These are phyloP conservation scores for Termitomyces sp. DNA, from an alignment of 768 basidiomycete genomes.

Conservation along the genomic window DNA sequence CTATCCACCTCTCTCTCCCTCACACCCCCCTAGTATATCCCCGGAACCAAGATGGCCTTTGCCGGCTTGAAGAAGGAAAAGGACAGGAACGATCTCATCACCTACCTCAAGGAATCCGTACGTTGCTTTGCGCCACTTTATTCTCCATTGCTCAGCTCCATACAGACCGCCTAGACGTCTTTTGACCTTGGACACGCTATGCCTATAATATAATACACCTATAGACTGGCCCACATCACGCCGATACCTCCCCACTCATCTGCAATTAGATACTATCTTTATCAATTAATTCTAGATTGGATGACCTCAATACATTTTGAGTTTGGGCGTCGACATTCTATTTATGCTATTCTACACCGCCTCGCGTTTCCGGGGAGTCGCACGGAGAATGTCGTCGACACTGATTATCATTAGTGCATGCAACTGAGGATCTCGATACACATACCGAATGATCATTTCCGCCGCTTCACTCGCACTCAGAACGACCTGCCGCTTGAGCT, in stretches of 20 bases:
- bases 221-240: slow-evolving; percentile 7
- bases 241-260: slow-evolving; percentile 7
- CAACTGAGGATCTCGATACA: slow-evolving; percentile 1
- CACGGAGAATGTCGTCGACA: slow-evolving; percentile 88
- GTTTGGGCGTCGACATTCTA: neutral
- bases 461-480: slow-evolving; percentile 92
- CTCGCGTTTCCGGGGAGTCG: slow-evolving; percentile 82
- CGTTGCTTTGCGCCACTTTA: slow-evolving; percentile 18
- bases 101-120: slow-evolving; percentile 73
- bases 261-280: slow-evolving; percentile 10
- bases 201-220: slow-evolving; percentile 3
- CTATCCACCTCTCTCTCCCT: neutral
- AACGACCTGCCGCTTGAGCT: slow-evolving; percentile 94
- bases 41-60: slow-evolving; percentile 98
- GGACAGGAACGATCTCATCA: slow-evolving; percentile 92
- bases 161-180: slow-evolving; percentile 3
- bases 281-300: slow-evolving; percentile 3
- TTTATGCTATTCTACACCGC: slow-evolving; percentile 34
- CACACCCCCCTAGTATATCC: slow-evolving; percentile 61
- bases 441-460: slow-evolving; percentile 95
- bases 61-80: slow-evolving; percentile 98
- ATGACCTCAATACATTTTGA: neutral
- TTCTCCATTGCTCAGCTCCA: neutral
- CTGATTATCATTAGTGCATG: slow-evolving; percentile 27
- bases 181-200: slow-evolving; percentile 3